phyloP scores from a whole-genome alignment of 257 asterid species.

The Leptodermis oblonga region DNA sequence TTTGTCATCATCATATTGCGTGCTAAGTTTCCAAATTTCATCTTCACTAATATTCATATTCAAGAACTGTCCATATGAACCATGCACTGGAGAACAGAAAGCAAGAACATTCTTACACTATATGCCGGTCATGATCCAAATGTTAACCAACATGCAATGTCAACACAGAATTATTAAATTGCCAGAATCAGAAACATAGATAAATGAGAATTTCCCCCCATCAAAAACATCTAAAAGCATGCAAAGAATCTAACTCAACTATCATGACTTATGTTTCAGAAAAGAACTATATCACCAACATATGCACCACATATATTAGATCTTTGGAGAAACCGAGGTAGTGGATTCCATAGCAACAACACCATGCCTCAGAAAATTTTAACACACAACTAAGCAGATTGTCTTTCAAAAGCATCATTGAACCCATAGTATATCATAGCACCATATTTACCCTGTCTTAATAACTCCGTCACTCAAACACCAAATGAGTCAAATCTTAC shows the following conservation, averaged over 20 bases:
- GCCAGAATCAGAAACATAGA: neutral
- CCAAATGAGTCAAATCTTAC: neutral
- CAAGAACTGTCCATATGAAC: neutral
- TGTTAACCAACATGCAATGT: neutral
- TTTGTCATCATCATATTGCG: neutral
- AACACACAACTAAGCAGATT: neutral
- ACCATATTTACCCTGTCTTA: neutral
- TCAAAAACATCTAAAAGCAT: neutral
- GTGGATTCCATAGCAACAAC: neutral
- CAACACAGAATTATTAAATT: neutral
- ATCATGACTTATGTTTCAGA: neutral
- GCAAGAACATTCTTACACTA: neutral
- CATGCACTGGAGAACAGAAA: neutral
- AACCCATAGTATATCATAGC: neutral
- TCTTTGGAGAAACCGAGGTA: neutral
- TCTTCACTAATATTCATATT: neutral
- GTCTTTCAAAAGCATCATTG: no score
- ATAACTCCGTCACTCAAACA: neutral
- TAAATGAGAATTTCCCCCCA: neutral
- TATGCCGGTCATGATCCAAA: neutral
- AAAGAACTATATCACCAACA: neutral
- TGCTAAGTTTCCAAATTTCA: neutral
- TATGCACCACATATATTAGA: neutral
- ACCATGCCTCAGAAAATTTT: neutral
- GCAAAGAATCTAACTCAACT: neutral